These are phyloP conservation scores for Colletotrichum siamense DNA, from an alignment of 2,329 filamentous ascomycete species.

Conservation along the genomic window DNA sequence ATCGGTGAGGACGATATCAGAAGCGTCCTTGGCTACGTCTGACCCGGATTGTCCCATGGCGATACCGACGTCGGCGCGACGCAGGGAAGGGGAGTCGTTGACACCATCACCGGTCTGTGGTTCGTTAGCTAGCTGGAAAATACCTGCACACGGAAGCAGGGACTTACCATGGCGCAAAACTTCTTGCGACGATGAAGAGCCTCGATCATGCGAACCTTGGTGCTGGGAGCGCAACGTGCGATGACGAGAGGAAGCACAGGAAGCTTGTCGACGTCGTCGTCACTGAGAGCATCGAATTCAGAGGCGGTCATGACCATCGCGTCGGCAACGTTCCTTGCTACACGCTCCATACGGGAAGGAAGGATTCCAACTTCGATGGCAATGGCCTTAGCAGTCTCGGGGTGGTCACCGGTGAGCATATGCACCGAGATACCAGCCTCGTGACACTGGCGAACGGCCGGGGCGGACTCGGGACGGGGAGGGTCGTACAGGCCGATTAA, in stretches of 20 bases:
- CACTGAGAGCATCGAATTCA: conserved; percentile 64
- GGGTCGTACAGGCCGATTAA: conserved; percentile 52
- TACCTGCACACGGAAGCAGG: accelerated
- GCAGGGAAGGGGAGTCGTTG: conserved; percentile 68
- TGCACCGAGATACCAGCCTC: conserved; percentile 62
- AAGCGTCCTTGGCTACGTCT: conserved; percentile 67
- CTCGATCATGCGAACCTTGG: conserved; percentile 69
- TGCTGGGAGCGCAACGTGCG: conserved; percentile 67
- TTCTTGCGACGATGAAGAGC: conserved; percentile 66
- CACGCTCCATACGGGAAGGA: conserved; percentile 45
- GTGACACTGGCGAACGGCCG: conserved; percentile 57
- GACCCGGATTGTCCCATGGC: conserved; percentile 69
- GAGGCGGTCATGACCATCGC: conserved; percentile 64
- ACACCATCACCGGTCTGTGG: conserved; percentile 67
- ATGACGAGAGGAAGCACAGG: conserved; percentile 67
- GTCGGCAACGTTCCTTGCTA: conserved; percentile 54
- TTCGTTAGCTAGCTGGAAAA: neutral
- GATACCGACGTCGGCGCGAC: conserved; percentile 69
- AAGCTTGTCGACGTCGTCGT: conserved; percentile 64
- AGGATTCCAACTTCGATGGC: conserved; percentile 64
- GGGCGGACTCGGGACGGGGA: conserved; percentile 65
- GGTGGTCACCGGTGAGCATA: conserved; percentile 67
- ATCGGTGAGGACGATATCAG: conserved; percentile 67
- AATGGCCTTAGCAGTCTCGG: conserved; percentile 63
- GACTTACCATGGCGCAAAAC: conserved; percentile 58